Evolutionary conservation across 768 basidiomycete species (phyloP), one percentile per base, ranked within the genome.

Genomic region (Mycena floridula): DNA sequence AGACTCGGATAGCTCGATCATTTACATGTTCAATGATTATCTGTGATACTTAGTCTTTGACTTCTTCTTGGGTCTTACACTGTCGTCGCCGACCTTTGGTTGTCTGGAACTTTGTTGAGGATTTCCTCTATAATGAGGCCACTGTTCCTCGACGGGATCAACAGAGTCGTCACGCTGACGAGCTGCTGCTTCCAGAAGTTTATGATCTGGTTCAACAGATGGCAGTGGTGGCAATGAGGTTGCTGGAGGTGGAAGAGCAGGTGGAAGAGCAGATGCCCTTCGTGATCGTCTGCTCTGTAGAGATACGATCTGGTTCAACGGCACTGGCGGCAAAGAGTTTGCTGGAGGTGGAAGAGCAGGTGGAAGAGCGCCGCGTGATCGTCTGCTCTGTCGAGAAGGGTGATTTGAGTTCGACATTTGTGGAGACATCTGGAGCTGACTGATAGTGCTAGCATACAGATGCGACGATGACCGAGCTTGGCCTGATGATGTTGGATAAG

Each of bases 181-280:
- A 22, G 57, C 58, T 20, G 51, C 46, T 40, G 61, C 62, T 26
- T 70, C 73, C 28, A 68, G 51, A 35, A 65, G 64, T 37, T 56
- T 53, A 16, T 59, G 62, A 13, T 4, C 24, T 7, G 16, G 25
- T 49, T 48, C 49, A 13, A 59, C 48, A 28, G 58, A 59, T 21
- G 82, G 79, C 1, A 83, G 77, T 0, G 78, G 81, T 0, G 85
- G 85, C 11, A 79, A 66, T 3, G 79, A 72, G 38, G 70, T 67
- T 15, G 70, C 66, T 24, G 86, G 86, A 13, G 81, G 83, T 3
- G 85, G 86, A 0, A 69, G 73, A 35, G 77, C 72, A 9, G 82
- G 82, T 5, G 82, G 82, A 27, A 87, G 73, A 8, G 69, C 71
- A 44, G 85, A 81, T n/a, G n/a, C n/a, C n/a, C n/a, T n/a, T n/a